A percentile compares a stretch with the other conserved stretches of the same genome.
These are phyloP conservation scores for Laburnicola sp. DNA, from an alignment of 2,329 filamentous ascomycete genomes.

Conservation along the genomic window DNA sequence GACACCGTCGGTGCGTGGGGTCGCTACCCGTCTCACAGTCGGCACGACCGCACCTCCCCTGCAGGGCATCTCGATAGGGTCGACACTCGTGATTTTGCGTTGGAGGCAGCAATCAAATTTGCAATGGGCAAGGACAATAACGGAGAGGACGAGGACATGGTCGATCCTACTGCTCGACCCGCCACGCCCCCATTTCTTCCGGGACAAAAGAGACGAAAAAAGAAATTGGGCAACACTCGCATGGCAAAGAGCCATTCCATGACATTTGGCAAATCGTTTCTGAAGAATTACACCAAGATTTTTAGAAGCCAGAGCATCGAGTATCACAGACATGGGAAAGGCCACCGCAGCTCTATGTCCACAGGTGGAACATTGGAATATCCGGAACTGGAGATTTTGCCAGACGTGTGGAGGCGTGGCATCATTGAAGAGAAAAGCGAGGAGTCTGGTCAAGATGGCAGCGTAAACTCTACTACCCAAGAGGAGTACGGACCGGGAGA, in stretches of 20 bases:
- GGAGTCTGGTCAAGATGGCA: not conserved
- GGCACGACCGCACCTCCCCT: conserved; percentile 45
- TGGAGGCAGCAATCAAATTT: conserved; percentile 36
- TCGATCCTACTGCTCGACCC: conserved; percentile 31
- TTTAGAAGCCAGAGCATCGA: conserved; percentile 47
- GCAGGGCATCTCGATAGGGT: conserved; percentile 47
- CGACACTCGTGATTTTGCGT: conserved; percentile 49
- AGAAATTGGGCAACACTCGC: conserved; percentile 67
- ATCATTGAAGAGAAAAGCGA: conserved; percentile 13
- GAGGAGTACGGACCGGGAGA: conserved; percentile 9
- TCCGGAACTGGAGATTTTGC: conserved; percentile 53
- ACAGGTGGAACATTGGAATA: conserved; percentile 49
- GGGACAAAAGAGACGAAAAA: conserved; percentile 45
- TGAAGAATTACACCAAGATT: conserved; percentile 51
- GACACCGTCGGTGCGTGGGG: conserved; percentile 49
- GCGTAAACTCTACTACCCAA: not conserved
- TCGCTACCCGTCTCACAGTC: conserved; percentile 52
- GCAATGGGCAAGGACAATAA: conserved; percentile 20
- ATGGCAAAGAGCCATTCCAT: conserved; percentile 61
- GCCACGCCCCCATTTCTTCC: conserved; percentile 23
- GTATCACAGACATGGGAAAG: conserved; percentile 46
- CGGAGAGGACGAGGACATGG: conserved; percentile 20
- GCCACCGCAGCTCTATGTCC: conserved; percentile 50
- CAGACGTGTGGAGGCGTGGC: conserved; percentile 38
- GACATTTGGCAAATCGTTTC: conserved; percentile 46